Evolutionary conservation across 2,329 filamentous ascomycete genomes (phyloP).

Genomic region (Colletotrichum sp.): DNA sequence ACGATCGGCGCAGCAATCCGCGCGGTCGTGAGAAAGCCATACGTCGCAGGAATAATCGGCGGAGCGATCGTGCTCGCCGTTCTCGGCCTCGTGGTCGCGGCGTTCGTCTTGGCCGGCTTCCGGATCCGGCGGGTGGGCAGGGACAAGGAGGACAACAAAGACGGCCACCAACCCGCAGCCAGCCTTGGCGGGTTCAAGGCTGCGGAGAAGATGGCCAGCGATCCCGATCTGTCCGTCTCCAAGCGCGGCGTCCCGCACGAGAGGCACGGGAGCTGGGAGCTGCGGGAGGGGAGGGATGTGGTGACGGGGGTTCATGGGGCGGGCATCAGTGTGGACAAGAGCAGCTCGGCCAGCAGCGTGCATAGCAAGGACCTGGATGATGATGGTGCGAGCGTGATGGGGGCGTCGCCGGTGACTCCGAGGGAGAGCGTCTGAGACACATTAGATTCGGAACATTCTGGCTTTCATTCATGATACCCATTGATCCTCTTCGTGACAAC

Average conservation of each 20-base stretch:
- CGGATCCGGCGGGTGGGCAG: constrained; percentile 29
- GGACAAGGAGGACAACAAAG: background rate
- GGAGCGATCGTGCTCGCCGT: constrained; percentile 43
- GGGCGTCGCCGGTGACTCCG: constrained; percentile 40
- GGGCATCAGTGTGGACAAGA: constrained; percentile 28
- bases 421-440: constrained; percentile 40
- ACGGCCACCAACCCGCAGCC: constrained; percentile 8
- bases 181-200: constrained; percentile 47
- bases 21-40: constrained; percentile 29
- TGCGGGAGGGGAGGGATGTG: constrained; percentile 31
- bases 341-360: constrained; percentile 18
- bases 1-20: background rate
- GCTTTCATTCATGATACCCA: constrained; percentile 23
- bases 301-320: background rate
- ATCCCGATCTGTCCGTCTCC: constrained; percentile 47
- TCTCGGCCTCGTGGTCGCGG: constrained; percentile 35
- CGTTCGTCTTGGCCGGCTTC: constrained; percentile 37
- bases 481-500: background rate
- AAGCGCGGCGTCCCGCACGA: constrained; percentile 41
- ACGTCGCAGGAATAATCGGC: constrained; percentile 52
- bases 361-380: constrained; percentile 28
- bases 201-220: constrained; percentile 47
- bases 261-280: constrained; percentile 56
- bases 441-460: background rate
- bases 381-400: constrained; percentile 38